Base-by-base conservation (phyloP, 192 early-diverging fungal species). In the Piromyces sp. region DNA sequence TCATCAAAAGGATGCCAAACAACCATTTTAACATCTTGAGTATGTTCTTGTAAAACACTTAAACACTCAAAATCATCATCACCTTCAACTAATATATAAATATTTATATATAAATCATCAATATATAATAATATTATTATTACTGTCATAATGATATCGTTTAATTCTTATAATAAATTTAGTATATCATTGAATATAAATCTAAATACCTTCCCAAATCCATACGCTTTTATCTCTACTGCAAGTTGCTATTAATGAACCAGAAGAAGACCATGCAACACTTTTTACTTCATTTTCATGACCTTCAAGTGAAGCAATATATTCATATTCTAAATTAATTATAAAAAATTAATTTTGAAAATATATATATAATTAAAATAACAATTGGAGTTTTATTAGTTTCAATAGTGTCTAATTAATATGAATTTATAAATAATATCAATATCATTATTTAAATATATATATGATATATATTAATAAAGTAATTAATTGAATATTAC, bases 251-350 rank as follows among this genome's bases (percentile, higher is more conserved):
- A 99, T 85, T 30, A 99, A 88, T 7, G 92, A 86, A 16, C 95
- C 96, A 1, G 91, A 89, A 30, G 90, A 85, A 16, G 93, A 93
- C 96, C 96, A 99, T 16, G 94, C 88, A 38, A 98, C 94, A 38
- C 91, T 90, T 86, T 99, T 99, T 51, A 95, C 95, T 87, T 99
- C 97, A 86, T 98, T 98, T 87, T 99, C 97, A 86, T 99, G 97
- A 42, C 97, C 97, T 85, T 99, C 97, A 78, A 99, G 85, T 19
- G 95, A 96, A 2, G 97, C 96, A 2, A 96, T 89, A 82, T 94
- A 96, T 85, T 97, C 96, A 85, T 92, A 96, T 29, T 92, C 93
- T 83, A 79, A 29, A 30, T 13, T 29, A 30, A 29, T 79, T 36
- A 40, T 29, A 13, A 84, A 79, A 9, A 33, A 6, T 33, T 6